Evolutionary conservation across 2,329 filamentous ascomycete species (phyloP), one percentile per base, ranked within the genome.

Genomic region (Graphilbum sp.): DNA sequence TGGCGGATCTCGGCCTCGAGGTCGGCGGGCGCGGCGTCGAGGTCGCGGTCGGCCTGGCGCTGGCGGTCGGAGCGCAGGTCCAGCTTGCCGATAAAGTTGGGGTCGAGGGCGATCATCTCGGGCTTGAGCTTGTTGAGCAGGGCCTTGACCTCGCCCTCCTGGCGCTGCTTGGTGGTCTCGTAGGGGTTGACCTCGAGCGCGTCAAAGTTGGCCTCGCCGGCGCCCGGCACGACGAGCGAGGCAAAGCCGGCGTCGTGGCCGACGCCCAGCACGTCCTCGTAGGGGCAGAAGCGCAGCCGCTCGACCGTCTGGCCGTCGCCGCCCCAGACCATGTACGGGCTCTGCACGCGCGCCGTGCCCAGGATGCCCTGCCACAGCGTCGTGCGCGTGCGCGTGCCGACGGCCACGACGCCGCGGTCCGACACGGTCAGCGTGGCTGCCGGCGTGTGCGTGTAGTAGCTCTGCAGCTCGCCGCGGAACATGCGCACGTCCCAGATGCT

Each of bases 161-260:
- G 87, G 50, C 90, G 75, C 62, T 96, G 87, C 61, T 90, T 92
- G 51, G 67, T 70, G 38, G 80, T 94, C 62, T 96, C 90, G 69
- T 88, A 96, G 25, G 90, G 90, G 64, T 98, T 98, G 49, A 78
- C 68, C 58, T 98, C 90, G 38, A 95, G 66, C 3, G 86, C 82
- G 56, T 98, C 90, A 55, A 83, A 95, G 69, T 96, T 96, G 54
- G 90, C 77, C 58, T 98, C 90, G 44, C 90, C 90, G n/a, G 88
- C 82, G 35, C 90, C 90, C 8, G 90, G 90, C 2, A 96, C 75
- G 48, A 98, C 74, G 52, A 95, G 74, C 40, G 80, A 90, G 15
- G 80, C 82, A 62, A 96, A 96, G 13, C 90, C 90, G 43, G 77
- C 65, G 52, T 82, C 71, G 61, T 96, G 88, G 2, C 79, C 72